Evolutionary conservation across 345 rosid genomes (phyloP).

Genomic region (Sapria himalayana): DNA sequence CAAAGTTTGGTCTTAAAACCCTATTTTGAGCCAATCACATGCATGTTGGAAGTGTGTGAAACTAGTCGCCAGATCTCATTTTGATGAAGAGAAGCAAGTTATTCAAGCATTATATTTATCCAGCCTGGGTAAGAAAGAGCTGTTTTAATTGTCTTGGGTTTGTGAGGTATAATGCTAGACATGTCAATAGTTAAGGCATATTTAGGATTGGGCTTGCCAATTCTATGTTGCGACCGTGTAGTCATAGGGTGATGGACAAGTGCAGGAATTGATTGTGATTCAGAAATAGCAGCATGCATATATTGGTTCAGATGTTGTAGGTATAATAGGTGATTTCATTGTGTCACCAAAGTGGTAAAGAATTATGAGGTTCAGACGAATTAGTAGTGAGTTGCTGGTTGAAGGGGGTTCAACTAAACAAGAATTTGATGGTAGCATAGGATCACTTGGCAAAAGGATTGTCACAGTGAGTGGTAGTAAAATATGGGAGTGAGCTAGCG

Average conservation of each 20-base stretch:
- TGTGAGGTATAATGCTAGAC: no score
- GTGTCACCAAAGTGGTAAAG: constrained; percentile 4
- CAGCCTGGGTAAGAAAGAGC: no score
- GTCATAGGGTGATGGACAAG: neutral
- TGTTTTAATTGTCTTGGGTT: no score
- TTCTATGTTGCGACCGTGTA: neutral
- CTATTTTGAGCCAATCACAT: neutral
- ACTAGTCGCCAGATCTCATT: neutral
- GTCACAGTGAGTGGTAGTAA: neutral
- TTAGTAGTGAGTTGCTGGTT: no score
- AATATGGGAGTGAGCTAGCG: neutral
- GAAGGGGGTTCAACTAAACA: no score
- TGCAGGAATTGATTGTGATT: neutral
- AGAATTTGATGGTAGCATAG: no score
- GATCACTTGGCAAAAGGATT: neutral
- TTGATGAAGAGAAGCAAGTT: no score
- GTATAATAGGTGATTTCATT: neutral
- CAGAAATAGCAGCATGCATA: neutral
- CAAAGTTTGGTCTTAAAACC: neutral
- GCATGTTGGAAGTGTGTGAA: neutral
- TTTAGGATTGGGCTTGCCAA: neutral
- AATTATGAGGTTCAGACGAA: no score
- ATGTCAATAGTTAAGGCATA: no score
- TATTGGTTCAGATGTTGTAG: constrained; percentile 1
- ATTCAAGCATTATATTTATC: no score